Percentiles rank a stretch among this genome's conserved stretches.
phyloP scores from a whole-genome alignment of 2,329 filamentous ascomycete species.

The Sarocladiaceae sp. region DNA sequence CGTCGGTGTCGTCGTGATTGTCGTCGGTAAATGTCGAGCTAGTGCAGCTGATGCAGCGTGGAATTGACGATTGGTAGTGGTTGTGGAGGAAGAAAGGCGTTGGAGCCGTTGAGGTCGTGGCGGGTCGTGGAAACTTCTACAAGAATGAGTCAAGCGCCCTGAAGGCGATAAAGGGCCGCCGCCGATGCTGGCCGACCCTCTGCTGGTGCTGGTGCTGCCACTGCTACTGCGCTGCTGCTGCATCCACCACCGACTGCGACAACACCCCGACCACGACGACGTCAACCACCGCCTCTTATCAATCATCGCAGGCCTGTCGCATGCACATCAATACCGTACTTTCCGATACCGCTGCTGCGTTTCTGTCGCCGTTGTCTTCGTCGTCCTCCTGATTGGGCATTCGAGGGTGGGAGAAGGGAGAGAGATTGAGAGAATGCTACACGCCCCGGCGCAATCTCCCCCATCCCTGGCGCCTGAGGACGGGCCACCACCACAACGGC shows the following conservation, averaged over 20 bases:
- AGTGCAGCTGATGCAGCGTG: too few species aligned
- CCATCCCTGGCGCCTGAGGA: conserved; percentile 12
- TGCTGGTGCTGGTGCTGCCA: conserved; percentile 12
- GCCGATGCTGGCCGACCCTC: conserved; percentile 20
- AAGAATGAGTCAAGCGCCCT: conserved; percentile 32
- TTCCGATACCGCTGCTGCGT: conserved; percentile 3
- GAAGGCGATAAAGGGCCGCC: neutral
- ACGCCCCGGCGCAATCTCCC: conserved; percentile 23
- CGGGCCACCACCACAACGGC: conserved; percentile 9
- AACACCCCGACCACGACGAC: neutral
- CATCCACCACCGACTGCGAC: neutral
- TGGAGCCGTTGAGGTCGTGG: conserved; percentile 11
- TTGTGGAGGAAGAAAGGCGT: conserved; percentile 12
- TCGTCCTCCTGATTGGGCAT: conserved; percentile 5
- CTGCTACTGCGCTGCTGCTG: conserved; percentile 14
- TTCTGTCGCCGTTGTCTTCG: neutral
- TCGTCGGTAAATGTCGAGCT: neutral
- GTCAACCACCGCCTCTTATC: too few species aligned
- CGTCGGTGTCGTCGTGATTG: neutral
- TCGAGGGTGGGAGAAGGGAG: neutral
- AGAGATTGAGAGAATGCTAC: conserved; percentile 25
- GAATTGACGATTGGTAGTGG: conserved; percentile 8
- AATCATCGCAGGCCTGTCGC: too few species aligned
- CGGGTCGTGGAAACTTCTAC: conserved; percentile 37
- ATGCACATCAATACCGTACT: conserved; percentile 4